phyloP scores from a whole-genome alignment of 768 basidiomycete genomes.

The Trametes punicea region DNA sequence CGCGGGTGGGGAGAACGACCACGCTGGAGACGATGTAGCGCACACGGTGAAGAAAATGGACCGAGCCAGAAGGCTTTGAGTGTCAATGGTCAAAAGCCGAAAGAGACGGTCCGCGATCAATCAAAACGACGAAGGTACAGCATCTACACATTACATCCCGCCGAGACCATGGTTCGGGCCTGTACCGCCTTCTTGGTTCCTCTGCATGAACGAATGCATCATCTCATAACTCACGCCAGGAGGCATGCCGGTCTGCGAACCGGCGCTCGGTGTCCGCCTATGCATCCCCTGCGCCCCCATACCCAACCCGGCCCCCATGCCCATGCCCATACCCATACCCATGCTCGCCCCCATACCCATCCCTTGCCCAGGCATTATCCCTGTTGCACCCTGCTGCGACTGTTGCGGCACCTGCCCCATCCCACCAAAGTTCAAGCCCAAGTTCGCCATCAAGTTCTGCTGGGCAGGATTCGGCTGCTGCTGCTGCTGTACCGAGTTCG shows the following conservation, averaged over 20 bases:
- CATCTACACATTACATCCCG: not conserved
- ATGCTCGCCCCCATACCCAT: not conserved
- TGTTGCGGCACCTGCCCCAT: constrained; percentile 2
- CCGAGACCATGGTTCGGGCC: constrained; percentile 18
- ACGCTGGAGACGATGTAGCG: constrained; percentile 8
- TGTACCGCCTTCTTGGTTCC: constrained; percentile 32
- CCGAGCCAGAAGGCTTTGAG: not conserved
- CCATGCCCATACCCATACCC: not conserved
- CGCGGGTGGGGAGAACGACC: constrained; percentile 9
- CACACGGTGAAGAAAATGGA: constrained; percentile 5
- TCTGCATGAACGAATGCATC: constrained; percentile 46
- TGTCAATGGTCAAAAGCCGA: no score
- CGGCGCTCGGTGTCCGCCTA: constrained; percentile 24
- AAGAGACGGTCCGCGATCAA: not conserved
- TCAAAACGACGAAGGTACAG: not conserved
- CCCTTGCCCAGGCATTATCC: not conserved
- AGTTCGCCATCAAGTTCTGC: constrained; percentile 4
- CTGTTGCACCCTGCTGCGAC: not conserved
- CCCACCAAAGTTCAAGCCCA: constrained; percentile 10
- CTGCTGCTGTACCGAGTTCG: not conserved
- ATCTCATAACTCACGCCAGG: constrained; percentile 38
- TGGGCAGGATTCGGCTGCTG: not conserved
- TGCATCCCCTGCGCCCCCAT: constrained; percentile 27
- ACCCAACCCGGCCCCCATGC: constrained; percentile 6
- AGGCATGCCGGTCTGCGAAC: constrained; percentile 10